Percentiles rank a stretch among this genome's conserved stretches.
These are phyloP conservation scores for Chionographis japonica DNA, from an alignment of 106 monocot species.

Conservation along the genomic window DNA sequence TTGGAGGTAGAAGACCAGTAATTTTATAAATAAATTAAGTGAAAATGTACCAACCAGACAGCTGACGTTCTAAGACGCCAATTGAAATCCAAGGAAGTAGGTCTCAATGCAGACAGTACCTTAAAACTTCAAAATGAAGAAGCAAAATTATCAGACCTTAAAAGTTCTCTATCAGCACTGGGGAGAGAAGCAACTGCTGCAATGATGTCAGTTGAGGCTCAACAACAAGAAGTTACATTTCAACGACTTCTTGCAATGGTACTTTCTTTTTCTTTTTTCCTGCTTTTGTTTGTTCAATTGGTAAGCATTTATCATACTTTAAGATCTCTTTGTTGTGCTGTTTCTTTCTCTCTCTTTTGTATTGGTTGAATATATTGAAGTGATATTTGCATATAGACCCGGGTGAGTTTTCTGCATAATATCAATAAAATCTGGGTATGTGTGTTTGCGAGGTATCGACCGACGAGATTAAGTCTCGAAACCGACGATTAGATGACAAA, in stretches of 20 bases:
- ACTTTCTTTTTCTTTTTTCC: background rate
- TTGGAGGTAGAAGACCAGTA: background rate
- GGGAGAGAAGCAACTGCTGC: conserved; percentile 90
- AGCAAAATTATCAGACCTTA: conserved; percentile 71
- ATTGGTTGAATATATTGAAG: background rate
- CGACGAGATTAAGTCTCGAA: no score
- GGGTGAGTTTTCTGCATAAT: no score
- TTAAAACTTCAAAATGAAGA: conserved; percentile 77
- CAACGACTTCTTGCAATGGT: conserved; percentile 78
- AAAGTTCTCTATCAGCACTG: conserved; percentile 52
- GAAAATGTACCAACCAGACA: conserved; percentile 34
- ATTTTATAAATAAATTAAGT: background rate
- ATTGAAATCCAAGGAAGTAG: conserved; percentile 61
- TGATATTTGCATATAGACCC: no score
- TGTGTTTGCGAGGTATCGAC: no score
- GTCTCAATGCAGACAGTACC: conserved; percentile 36
- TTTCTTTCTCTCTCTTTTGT: background rate
- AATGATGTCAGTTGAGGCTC: conserved; percentile 76
- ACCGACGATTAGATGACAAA: no score
- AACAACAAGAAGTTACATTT: conserved; percentile 76
- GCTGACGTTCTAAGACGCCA: conserved; percentile 73
- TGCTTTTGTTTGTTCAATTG: background rate
- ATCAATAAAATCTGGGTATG: no score
- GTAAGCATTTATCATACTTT: background rate
- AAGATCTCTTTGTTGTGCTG: background rate